Evolutionary conservation across 2,329 filamentous ascomycete species (phyloP).

Genomic region (Fusarium ramigenum): DNA sequence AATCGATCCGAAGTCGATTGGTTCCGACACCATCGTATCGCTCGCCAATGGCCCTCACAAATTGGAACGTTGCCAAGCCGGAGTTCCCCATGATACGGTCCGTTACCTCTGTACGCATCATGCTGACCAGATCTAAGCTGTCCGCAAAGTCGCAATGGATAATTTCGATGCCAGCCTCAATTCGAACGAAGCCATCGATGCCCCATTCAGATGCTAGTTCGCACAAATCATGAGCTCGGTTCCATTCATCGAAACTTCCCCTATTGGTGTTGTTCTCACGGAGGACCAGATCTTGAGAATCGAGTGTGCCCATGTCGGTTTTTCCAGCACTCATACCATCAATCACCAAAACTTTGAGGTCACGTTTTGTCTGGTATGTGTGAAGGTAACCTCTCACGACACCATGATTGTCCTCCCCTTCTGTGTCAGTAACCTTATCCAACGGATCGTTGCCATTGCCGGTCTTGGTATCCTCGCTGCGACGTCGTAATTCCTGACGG

Average conservation of each 20-base stretch:
- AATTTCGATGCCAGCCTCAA: constrained; percentile 77
- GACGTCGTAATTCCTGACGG: constrained; percentile 19
- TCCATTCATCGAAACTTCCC: constrained; percentile 52
- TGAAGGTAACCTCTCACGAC: constrained; percentile 68
- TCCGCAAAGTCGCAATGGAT: constrained; percentile 71
- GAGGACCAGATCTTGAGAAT: constrained; percentile 72
- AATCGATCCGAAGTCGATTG: constrained; percentile 56
- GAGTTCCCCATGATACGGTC: constrained; percentile 26
- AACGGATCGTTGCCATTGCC: not conserved
- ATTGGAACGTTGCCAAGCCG: constrained; percentile 51
- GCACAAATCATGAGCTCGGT: constrained; percentile 66
- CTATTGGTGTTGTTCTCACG: constrained; percentile 49
- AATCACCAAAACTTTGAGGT: constrained; percentile 71
- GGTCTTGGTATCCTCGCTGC: not conserved
- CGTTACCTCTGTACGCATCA: constrained; percentile 40
- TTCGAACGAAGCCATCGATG: constrained; percentile 72
- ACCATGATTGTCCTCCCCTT: not conserved
- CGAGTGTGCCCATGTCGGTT: constrained; percentile 70
- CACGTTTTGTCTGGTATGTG: constrained; percentile 67
- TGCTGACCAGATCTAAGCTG: constrained; percentile 51
- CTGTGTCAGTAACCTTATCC: not conserved
- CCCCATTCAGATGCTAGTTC: constrained; percentile 61
- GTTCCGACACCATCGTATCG: constrained; percentile 58
- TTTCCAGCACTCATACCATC: constrained; percentile 78
- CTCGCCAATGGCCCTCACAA: constrained; percentile 52